Evolutionary conservation across 1,284 basidiomycete genomes (phyloP).

Genomic region (Coniophora puteana): DNA sequence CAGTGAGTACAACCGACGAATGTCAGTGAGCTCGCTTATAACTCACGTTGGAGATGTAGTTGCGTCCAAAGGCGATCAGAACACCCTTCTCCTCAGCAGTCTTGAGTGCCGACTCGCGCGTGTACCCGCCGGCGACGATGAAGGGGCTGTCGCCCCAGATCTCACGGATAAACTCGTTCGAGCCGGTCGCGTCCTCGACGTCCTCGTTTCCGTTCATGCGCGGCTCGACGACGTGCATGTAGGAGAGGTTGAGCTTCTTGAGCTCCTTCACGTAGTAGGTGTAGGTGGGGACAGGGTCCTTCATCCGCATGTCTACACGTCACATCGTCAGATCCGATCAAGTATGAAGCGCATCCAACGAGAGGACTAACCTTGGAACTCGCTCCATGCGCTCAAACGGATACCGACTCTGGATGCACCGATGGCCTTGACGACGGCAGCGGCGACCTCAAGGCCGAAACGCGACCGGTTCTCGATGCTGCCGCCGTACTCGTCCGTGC

Average conservation of each 20-base stretch:
- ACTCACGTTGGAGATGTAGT: constrained; percentile 19
- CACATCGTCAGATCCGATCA: background rate
- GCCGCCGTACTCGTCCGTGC: constrained; percentile 56
- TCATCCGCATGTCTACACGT: constrained; percentile 24
- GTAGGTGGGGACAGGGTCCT: constrained; percentile 40
- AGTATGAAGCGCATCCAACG: background rate
- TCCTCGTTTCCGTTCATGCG: constrained; percentile 22
- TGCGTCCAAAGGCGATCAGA: constrained; percentile 44
- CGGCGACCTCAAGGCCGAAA: constrained; percentile 44
- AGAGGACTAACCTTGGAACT: constrained; percentile 28
- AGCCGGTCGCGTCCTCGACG: constrained; percentile 6
- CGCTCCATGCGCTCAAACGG: constrained; percentile 51
- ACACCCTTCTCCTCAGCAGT: constrained; percentile 21
- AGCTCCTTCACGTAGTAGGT: constrained; percentile 33
- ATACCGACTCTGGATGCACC: constrained; percentile 42
- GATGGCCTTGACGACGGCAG: constrained; percentile 36
- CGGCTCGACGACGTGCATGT: constrained; percentile 55
- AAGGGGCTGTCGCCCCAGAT: constrained; percentile 38
- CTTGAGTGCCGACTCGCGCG: constrained; percentile 14
- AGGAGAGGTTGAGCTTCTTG: constrained; percentile 41
- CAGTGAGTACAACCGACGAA: too few relatives aligned
- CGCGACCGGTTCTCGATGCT: constrained; percentile 45
- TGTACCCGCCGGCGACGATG: constrained; percentile 43
- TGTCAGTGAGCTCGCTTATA: too few relatives aligned
- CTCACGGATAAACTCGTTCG: constrained; percentile 22